Conservation (phyloP, 176 grass and related monocot genomes). For the Oryza officinalis region DNA sequence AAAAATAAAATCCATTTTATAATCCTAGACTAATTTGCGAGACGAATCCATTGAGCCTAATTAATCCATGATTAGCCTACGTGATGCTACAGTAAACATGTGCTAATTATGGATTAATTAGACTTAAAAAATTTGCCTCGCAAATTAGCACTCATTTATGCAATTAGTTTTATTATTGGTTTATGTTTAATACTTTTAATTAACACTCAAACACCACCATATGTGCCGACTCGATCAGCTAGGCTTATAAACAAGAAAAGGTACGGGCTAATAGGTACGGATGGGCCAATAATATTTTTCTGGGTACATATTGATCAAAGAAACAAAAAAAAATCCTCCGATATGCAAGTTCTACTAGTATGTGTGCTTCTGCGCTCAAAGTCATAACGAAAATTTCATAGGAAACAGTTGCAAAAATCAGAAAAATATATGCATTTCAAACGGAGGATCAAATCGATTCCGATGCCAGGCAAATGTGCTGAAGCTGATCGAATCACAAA, state of each 20-base stretch:
- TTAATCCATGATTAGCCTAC: no score
- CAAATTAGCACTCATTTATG: no score
- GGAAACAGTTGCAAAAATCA: not conserved
- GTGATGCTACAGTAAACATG: no score
- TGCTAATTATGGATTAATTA: no score
- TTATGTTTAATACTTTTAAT: no score
- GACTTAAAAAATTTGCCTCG: no score
- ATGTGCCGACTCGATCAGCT: not conserved
- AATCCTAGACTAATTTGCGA: no score
- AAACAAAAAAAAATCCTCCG: slow-evolving; percentile 10
- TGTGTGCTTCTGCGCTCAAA: not conserved
- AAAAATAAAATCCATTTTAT: no score
- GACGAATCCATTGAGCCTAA: no score
- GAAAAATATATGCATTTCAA: not conserved
- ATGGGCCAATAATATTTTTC: not conserved
- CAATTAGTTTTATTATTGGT: no score
- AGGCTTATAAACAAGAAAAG: not conserved
- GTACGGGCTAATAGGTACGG: not conserved
- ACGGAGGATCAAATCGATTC: not conserved
- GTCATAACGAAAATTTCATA: not conserved
- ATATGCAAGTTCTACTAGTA: not conserved
- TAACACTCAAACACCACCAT: no score
- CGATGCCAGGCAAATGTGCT: not conserved
- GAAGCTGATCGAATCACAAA: not conserved
- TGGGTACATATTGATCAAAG: not conserved